Evolutionary conservation across 148 eudicot species (phyloP), one percentile per base, ranked within the genome.

Genomic region (Pouteria glomerata): DNA sequence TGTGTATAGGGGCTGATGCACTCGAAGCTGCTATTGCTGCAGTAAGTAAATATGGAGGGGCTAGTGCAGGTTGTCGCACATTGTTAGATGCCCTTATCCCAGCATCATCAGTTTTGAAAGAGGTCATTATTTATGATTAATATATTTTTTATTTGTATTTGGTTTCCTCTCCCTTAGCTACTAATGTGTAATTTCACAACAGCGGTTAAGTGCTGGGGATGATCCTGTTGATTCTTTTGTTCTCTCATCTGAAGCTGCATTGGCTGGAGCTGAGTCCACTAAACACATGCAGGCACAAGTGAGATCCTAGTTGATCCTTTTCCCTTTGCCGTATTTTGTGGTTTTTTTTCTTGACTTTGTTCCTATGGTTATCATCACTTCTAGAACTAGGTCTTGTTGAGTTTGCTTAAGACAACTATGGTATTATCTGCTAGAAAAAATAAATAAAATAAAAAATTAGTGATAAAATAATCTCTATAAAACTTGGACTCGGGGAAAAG

Each of bases 11-110:
- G 98, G 89, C 88, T 67, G 82, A 74, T 82, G 91, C 96, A 13
- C 83, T 95, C 82, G 88, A 88, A 82, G 96, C 89, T 82, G 96
- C 90, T 34, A 86, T 91, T 69, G 86, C 78, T 79, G 93, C 97
- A 50, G 87, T 94, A 64, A 94, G 90, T 75, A 88, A 82, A 78
- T 94, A 94, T 78, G 98, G 98, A 37, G 98, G 98, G 72, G 98
- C 98, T 48, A 83, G 75, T 52, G 91, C 87, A 8, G 98, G 98
- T 30, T 91, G 89, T 78, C 97, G 98, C 66, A 94, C 98, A 62
- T 52, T 94, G 77, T 79, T 94, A 73, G 98, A 94, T 81, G 98
- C 98, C 69, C 93, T 91, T 66, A 88, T 94, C 75, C 98, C 98
- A 65, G 98, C 97, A 26, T 78, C 84, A 23, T 73, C 83, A 73